Evolutionary conservation across 352 stramenopile species (phyloP).

Genomic region (Globisporangium parvum): DNA sequence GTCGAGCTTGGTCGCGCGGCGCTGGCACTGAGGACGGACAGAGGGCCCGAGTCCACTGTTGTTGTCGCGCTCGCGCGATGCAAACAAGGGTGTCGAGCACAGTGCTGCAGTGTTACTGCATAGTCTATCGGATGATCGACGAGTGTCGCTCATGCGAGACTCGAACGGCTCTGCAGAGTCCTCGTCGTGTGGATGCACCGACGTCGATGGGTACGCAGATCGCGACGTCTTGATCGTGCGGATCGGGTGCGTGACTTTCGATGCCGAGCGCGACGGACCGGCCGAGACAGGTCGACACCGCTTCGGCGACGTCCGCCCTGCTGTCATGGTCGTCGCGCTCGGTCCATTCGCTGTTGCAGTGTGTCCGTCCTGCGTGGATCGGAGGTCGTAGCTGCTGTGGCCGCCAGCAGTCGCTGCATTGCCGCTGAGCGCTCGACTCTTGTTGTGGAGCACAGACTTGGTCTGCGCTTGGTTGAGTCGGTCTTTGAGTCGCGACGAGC

Average conservation of each 20-base stretch:
- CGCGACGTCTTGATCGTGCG: slow-evolving; percentile 54
- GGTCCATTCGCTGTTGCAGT: slow-evolving; percentile 12
- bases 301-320: slow-evolving; percentile 59
- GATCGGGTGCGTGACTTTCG: slow-evolving; percentile 19
- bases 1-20: neutral
- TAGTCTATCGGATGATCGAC: too few species aligned
- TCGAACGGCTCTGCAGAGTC: neutral
- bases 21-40: too few species aligned
- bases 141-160: neutral
- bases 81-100: too few species aligned
- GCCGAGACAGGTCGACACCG: slow-evolving; percentile 54
- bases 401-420: slow-evolving; percentile 3
- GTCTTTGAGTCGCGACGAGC: slow-evolving; percentile 42
- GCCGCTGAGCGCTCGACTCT: slow-evolving; percentile 1
- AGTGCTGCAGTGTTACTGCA: too few species aligned
- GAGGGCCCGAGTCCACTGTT: neutral
- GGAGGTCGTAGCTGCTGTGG: neutral
- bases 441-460: slow-evolving; percentile 24
- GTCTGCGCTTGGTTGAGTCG: slow-evolving; percentile 38
- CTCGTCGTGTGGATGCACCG: slow-evolving; percentile 1
- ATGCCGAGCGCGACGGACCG: slow-evolving; percentile 35
- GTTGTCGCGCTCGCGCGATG: neutral
- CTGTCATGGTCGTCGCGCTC: slow-evolving; percentile 16
- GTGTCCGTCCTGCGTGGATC: slow-evolving; percentile 1
- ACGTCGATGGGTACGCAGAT: slow-evolving; percentile 30